Percentiles rank a stretch among this genome's conserved stretches.
Evolutionary conservation across 495 filamentous ascomycete species (phyloP).

Genomic region (Podospora anserina): DNA sequence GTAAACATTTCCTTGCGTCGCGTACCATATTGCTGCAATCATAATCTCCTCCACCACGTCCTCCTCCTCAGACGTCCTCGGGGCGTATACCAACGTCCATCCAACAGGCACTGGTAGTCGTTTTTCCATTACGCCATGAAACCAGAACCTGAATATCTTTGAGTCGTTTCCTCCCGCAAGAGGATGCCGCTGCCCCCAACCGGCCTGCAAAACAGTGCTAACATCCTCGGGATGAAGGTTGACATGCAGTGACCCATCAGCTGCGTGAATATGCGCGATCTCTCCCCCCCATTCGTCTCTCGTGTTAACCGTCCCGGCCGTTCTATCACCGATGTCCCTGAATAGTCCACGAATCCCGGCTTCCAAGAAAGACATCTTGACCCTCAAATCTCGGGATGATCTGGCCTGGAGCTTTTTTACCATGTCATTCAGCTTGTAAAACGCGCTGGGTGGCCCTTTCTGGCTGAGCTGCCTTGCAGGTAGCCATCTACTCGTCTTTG

Average conservation of each 20-base stretch:
- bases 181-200: constrained; percentile 14
- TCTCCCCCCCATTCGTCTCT: constrained; percentile 13
- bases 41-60: constrained; percentile 5
- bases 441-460: background rate
- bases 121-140: constrained; percentile 4
- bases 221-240: constrained; percentile 11
- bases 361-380: constrained; percentile 7
- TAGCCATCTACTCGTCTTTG: background rate
- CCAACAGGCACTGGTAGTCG: constrained; percentile 7
- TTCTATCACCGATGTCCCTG: constrained; percentile 1
- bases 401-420: background rate
- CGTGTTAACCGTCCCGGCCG: constrained; percentile 1
- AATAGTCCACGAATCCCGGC: constrained; percentile 1
- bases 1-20: constrained; percentile 5
- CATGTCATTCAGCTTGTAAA: background rate
- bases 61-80: background rate
- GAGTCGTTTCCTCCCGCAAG: constrained; percentile 8
- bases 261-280: constrained; percentile 9
- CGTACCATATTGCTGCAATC: constrained; percentile 11
- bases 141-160: constrained; percentile 10
- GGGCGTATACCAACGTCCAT: constrained; percentile 11
- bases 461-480: constrained; percentile 2
- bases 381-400: background rate
- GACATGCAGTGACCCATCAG: constrained; percentile 7
- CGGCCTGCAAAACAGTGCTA: background rate